Evolutionary conservation across 2,329 filamentous ascomycete genomes (phyloP).

Genomic region (Metarhizium rileyi): DNA sequence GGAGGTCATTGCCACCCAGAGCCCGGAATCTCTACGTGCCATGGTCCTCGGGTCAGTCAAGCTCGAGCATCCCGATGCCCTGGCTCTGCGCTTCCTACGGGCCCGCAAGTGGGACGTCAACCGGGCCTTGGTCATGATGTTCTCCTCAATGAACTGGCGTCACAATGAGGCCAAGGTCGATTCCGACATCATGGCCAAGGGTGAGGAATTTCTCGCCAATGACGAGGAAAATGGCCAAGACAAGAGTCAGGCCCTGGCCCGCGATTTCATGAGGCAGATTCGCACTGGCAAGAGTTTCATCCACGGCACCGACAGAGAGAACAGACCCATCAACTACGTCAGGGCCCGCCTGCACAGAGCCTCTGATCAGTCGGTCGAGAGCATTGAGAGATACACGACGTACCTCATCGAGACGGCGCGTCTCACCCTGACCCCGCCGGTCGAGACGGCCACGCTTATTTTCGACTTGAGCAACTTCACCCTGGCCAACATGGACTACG

Average conservation of each 20-base stretch:
- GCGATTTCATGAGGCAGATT: conserved; percentile 25
- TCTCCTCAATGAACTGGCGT: conserved; percentile 28
- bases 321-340: conserved; percentile 27
- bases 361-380: conserved; percentile 20
- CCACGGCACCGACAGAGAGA: conserved; percentile 24
- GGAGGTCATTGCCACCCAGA: conserved; percentile 3
- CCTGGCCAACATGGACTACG: conserved; percentile 67
- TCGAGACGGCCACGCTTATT: conserved; percentile 33
- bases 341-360: conserved; percentile 24
- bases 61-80: conserved; percentile 27
- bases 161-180: conserved; percentile 20
- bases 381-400: conserved; percentile 28
- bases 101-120: conserved; percentile 31
- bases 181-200: conserved; percentile 20
- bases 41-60: conserved; percentile 11
- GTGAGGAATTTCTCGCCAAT: conserved; percentile 21
- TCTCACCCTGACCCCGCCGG: conserved; percentile 7
- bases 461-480: conserved; percentile 67
- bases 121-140: conserved; percentile 29
- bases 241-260: conserved; percentile 5
- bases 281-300: conserved; percentile 29
- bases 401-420: conserved; percentile 27
- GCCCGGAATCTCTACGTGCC: conserved; percentile 4
- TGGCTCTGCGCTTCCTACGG: conserved; percentile 29
- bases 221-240: conserved; percentile 18